These are phyloP conservation scores for Articulospora tetracladia DNA, from an alignment of 495 filamentous ascomycete genomes.

Conservation along the genomic window DNA sequence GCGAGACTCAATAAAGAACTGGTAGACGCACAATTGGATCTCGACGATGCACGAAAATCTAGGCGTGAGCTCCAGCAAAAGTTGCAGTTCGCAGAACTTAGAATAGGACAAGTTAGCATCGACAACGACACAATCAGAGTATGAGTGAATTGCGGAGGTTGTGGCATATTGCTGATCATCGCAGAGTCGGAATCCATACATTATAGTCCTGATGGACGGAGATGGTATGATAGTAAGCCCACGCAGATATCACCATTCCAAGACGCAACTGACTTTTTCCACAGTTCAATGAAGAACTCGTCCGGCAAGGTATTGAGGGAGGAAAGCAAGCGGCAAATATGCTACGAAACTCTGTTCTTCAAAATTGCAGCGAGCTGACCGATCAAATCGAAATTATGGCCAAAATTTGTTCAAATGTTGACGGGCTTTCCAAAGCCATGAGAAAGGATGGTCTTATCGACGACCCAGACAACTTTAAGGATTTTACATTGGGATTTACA, in stretches of 20 bases:
- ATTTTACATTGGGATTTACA: slow-evolving; percentile 76
- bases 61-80: slow-evolving; percentile 41
- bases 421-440: slow-evolving; percentile 59
- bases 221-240: slow-evolving; percentile 64
- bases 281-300: slow-evolving; percentile 62
- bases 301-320: slow-evolving; percentile 62
- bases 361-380: slow-evolving; percentile 41
- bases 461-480: slow-evolving; percentile 48
- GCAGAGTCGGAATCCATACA: slow-evolving; percentile 72
- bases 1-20: slow-evolving; percentile 29
- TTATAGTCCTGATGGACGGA: slow-evolving; percentile 73
- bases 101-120: slow-evolving; percentile 24
- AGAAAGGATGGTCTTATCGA: slow-evolving; percentile 51
- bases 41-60: slow-evolving; percentile 34
- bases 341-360: slow-evolving; percentile 52
- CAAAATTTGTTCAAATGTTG: slow-evolving; percentile 66
- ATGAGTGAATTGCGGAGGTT: slow-evolving; percentile 9
- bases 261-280: slow-evolving; percentile 6
- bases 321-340: slow-evolving; percentile 66
- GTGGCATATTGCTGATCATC: slow-evolving; percentile 3
- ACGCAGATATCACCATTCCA: background rate
- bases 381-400: slow-evolving; percentile 58
- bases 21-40: slow-evolving; percentile 36
- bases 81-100: slow-evolving; percentile 29
- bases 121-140: slow-evolving; percentile 37